Percentiles rank a stretch among this genome's conserved stretches.
These are phyloP conservation scores for Yarrowia hollandica DNA, from an alignment of 805 yeast species.

Conservation along the genomic window DNA sequence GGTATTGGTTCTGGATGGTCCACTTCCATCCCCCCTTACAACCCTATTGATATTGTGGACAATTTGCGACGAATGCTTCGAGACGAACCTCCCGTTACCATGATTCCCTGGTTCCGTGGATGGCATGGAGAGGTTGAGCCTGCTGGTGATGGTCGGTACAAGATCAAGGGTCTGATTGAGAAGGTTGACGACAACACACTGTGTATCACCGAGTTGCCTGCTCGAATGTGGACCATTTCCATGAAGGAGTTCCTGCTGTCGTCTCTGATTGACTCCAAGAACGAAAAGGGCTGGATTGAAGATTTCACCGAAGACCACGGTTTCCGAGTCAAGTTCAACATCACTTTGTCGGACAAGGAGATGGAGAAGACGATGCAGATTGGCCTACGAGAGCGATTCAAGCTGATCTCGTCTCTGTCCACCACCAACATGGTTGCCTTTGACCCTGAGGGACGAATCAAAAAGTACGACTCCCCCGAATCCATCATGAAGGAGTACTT, in stretches of 20 bases:
- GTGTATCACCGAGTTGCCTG: slow-evolving; percentile 91
- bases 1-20: slow-evolving; percentile 99
- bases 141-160: slow-evolving; percentile 60
- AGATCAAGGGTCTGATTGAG: slow-evolving; percentile 76
- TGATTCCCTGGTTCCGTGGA: slow-evolving; percentile 94
- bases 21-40: slow-evolving; percentile 84
- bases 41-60: slow-evolving; percentile 77
- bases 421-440: slow-evolving; percentile 93
- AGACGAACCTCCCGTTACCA: slow-evolving; percentile 65
- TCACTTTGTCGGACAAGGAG: slow-evolving; percentile 72
- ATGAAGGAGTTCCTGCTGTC: slow-evolving; percentile 80
- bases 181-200: slow-evolving; percentile 75
- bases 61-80: slow-evolving; percentile 74
- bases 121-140: slow-evolving; percentile 85
- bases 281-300: slow-evolving; percentile 68
- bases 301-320: slow-evolving; percentile 96
- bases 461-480: slow-evolving; percentile 70
- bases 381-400: slow-evolving; percentile 84
- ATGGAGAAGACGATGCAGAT: slow-evolving; percentile 74
- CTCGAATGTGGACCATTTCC: slow-evolving; percentile 86
- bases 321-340: slow-evolving; percentile 71
- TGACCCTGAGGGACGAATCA: slow-evolving; percentile 84
- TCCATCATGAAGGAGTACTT: slow-evolving; percentile 85
- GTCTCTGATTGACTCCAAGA: slow-evolving; percentile 58
- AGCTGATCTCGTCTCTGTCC: slow-evolving; percentile 64